A percentile compares a stretch with the other conserved stretches of the same genome.
Evolutionary conservation across 148 eudicot species (phyloP).

Genomic region (Chenopodium quinoa): DNA sequence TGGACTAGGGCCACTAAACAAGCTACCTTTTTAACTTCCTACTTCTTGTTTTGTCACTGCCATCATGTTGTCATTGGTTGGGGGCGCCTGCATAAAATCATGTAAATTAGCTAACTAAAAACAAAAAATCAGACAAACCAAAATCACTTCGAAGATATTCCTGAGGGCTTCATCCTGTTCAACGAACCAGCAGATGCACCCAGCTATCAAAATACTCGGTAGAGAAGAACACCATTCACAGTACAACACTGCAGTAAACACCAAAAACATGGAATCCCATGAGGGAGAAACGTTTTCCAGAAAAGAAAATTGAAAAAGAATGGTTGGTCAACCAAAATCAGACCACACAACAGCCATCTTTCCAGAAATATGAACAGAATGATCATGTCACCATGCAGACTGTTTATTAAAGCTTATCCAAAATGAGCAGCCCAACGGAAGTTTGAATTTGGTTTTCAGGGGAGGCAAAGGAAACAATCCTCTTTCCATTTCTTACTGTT

Average conservation of each 20-base stretch:
- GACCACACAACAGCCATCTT: too few relatives aligned
- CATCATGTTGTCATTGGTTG: slow-evolving; percentile 1
- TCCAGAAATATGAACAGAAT: background rate
- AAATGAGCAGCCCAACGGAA: background rate
- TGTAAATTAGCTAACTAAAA: background rate
- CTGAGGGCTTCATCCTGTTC: background rate
- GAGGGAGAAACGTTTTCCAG: background rate
- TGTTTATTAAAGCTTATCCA: too few relatives aligned
- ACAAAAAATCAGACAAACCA: background rate
- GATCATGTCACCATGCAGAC: background rate
- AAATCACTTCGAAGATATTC: background rate
- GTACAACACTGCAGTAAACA: background rate
- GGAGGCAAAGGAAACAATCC: background rate
- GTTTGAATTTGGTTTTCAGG: background rate
- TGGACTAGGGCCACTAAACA: background rate
- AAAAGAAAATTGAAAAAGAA: too few relatives aligned
- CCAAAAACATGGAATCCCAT: background rate
- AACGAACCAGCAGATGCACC: background rate
- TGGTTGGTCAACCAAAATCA: too few relatives aligned
- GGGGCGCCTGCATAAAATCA: slow-evolving; percentile 12
- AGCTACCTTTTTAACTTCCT: slow-evolving; percentile 19
- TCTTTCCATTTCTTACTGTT: background rate
- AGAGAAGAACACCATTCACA: background rate
- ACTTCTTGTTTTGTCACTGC: slow-evolving; percentile 20
- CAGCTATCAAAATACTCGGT: background rate